Conservation (phyloP, 2,329 filamentous ascomycete species). For the Trichoderma endophyticum region DNA sequence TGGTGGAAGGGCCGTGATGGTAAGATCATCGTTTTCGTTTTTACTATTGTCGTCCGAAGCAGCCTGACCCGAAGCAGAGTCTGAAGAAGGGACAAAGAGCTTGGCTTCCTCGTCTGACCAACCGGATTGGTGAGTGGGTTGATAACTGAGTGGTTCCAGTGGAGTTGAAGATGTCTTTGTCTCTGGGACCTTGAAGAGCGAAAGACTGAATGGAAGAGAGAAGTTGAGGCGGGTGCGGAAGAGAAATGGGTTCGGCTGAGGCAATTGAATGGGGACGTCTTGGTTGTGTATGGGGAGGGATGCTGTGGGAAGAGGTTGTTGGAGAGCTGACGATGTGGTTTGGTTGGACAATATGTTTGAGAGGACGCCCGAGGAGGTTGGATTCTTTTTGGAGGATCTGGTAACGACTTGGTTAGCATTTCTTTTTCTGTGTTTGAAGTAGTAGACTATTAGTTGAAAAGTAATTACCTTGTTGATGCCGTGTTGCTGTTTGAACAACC, state of each 20-base stretch:
- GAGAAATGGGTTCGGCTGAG: constrained; percentile 32
- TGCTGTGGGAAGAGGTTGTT: background rate
- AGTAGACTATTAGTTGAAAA: background rate
- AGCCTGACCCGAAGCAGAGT: background rate
- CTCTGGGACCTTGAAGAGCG: constrained; percentile 20
- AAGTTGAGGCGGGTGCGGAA: constrained; percentile 35
- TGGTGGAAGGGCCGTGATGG: background rate
- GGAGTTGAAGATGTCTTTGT: constrained; percentile 24
- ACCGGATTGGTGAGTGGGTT: background rate
- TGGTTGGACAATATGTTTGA: constrained; percentile 12
- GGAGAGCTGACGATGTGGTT: background rate
- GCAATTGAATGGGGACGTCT: constrained; percentile 18
- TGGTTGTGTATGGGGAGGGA: constrained; percentile 1
- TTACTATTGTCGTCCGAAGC: background rate
- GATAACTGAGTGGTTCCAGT: constrained; percentile 3
- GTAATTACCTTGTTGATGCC: constrained; percentile 6
- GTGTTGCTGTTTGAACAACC: background rate
- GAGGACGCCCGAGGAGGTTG: constrained; percentile 13
- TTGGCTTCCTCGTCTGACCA: constrained; percentile 10
- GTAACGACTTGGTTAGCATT: background rate
- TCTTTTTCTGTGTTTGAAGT: background rate
- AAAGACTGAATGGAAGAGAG: constrained; percentile 24
- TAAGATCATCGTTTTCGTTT: background rate
- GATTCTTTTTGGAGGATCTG: background rate
- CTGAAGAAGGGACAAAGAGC: background rate